These are phyloP conservation scores for Yamadazyma diospyri DNA, from an alignment of 1,139 yeast species.

Conservation along the genomic window DNA sequence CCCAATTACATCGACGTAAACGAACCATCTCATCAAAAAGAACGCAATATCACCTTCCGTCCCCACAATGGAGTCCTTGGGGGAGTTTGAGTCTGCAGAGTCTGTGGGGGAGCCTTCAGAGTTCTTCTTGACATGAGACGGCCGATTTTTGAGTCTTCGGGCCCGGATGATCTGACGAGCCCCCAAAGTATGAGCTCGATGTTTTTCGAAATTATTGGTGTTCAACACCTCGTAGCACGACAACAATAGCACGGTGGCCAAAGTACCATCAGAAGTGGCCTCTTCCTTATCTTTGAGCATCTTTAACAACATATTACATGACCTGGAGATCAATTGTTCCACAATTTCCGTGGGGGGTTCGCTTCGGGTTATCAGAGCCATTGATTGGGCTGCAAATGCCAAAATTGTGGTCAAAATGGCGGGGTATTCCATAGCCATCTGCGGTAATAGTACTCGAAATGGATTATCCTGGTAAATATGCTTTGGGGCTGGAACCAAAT, in stretches of 20 bases:
- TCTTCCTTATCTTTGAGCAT: slow-evolving; percentile 50
- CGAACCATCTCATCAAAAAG: slow-evolving; percentile 69
- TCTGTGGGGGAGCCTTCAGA: slow-evolving; percentile 7
- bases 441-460: slow-evolving; percentile 60
- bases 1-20: slow-evolving; percentile 68
- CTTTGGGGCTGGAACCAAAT: slow-evolving; percentile 68
- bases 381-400: slow-evolving; percentile 65
- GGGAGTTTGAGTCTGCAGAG: slow-evolving; percentile 12
- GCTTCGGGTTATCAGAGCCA: slow-evolving; percentile 29
- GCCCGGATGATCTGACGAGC: slow-evolving; percentile 66
- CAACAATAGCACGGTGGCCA: slow-evolving; percentile 60
- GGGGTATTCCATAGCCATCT: slow-evolving; percentile 62
- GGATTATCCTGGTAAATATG: slow-evolving; percentile 61
- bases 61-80: slow-evolving; percentile 9
- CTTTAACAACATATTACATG: slow-evolving; percentile 54
- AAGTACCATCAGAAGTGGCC: slow-evolving; percentile 61
- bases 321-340: slow-evolving; percentile 50
- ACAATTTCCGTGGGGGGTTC: slow-evolving; percentile 43
- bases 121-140: neutral
- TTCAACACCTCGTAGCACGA: slow-evolving; percentile 62
- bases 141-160: slow-evolving; percentile 26
- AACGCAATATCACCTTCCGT: slow-evolving; percentile 46
- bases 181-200: slow-evolving; percentile 66
- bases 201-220: slow-evolving; percentile 46
- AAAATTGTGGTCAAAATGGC: slow-evolving; percentile 58